phyloP scores from a whole-genome alignment of 1,284 basidiomycete species.

The Apiotrichum montevideense region DNA sequence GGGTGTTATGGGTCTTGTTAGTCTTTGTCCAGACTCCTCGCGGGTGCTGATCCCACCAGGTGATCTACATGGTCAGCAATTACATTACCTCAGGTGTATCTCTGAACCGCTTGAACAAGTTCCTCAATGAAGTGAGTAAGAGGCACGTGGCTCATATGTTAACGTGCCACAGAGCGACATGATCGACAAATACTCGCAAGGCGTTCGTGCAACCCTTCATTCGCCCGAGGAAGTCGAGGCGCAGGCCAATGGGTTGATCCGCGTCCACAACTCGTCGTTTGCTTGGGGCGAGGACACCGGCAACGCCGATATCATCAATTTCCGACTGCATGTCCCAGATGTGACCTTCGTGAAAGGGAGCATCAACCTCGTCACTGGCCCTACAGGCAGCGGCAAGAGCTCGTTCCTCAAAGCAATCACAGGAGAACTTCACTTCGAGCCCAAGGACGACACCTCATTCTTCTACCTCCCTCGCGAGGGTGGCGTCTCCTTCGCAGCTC shows the following conservation, averaged over 20 bases:
- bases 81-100: constrained; percentile 51
- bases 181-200: constrained; percentile 50
- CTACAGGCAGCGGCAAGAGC: constrained; percentile 50
- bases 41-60: too few relatives aligned
- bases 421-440: constrained; percentile 50
- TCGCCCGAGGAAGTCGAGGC: constrained; percentile 31
- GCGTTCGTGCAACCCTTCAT: constrained; percentile 17
- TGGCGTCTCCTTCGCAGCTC: constrained; percentile 67
- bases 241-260: constrained; percentile 32
- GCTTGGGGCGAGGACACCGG: constrained; percentile 35
- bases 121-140: constrained; percentile 44
- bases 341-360: constrained; percentile 55
- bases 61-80: constrained; percentile 34
- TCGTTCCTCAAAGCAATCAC: constrained; percentile 50
- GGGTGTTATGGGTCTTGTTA: constrained; percentile 23
- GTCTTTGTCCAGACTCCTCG: too few relatives aligned
- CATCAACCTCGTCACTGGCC: constrained; percentile 60
- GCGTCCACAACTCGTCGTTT: constrained; percentile 38
- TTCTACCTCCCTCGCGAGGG: constrained; percentile 60
- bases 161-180: constrained; percentile 49
- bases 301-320: constrained; percentile 38
- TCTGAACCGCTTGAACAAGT: constrained; percentile 50
- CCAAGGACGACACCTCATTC: constrained; percentile 55
- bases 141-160: not conserved
- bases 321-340: constrained; percentile 53